These are phyloP conservation scores for Ceratobasidium sp. DNA, from an alignment of 1,284 basidiomycete genomes.

Conservation along the genomic window DNA sequence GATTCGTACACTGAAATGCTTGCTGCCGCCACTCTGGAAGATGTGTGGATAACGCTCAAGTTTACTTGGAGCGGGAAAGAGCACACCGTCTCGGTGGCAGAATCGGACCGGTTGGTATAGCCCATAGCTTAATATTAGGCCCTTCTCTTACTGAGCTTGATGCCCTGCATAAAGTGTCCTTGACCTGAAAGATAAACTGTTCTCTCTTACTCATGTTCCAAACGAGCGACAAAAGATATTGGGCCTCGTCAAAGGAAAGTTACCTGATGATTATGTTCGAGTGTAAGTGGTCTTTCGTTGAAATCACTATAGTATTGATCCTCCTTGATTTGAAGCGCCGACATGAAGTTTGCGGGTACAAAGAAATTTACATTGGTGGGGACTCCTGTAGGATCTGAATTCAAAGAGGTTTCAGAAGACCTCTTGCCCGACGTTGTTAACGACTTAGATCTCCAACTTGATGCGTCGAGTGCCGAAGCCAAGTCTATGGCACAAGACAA, in stretches of 20 bases:
- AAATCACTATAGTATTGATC: constrained; percentile 37
- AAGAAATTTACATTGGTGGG: constrained; percentile 85
- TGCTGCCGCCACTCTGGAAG: constrained; percentile 29
- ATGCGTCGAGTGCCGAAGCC: constrained; percentile 67
- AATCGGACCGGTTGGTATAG: constrained; percentile 69
- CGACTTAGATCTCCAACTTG: constrained; percentile 82
- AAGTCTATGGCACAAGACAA: constrained; percentile 73
- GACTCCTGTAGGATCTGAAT: constrained; percentile 82
- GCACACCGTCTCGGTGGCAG: constrained; percentile 69
- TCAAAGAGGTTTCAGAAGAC: constrained; percentile 80
- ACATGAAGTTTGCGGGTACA: constrained; percentile 66
- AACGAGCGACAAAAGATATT: constrained; percentile 90
- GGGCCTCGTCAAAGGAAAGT: constrained; percentile 84
- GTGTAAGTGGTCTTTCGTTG: constrained; percentile 59
- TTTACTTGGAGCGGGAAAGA: constrained; percentile 73
- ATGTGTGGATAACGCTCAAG: constrained; percentile 59
- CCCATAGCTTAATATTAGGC: constrained; percentile 9
- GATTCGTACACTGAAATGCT: constrained; percentile 17
- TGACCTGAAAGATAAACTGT: constrained; percentile 72
- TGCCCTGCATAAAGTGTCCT: constrained; percentile 61
- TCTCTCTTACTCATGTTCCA: constrained; percentile 81
- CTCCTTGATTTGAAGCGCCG: constrained; percentile 54
- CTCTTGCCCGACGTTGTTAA: constrained; percentile 78
- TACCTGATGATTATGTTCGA: constrained; percentile 76
- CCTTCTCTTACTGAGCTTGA: constrained; percentile 37